Conservation (phyloP, 257 asterid species). For the Datura wrightii region DNA sequence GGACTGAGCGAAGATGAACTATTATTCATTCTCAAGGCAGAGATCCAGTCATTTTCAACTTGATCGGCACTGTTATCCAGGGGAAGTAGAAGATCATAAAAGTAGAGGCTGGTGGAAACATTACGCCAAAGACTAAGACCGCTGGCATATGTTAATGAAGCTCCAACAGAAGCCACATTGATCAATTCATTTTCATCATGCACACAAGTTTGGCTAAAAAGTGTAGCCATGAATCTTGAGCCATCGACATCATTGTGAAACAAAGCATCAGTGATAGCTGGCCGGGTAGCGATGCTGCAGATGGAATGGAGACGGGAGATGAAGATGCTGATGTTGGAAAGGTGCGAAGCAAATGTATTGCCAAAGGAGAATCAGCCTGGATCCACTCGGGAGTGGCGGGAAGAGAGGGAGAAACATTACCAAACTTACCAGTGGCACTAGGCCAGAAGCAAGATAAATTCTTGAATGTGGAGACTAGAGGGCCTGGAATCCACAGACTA, state of each 20-base stretch:
- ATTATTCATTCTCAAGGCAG: not conserved
- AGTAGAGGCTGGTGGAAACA: slow-evolving; percentile 11
- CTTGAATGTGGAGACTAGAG: slow-evolving; percentile 1
- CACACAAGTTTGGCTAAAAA: slow-evolving; percentile 21
- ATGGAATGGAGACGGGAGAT: not conserved
- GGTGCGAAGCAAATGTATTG: not conserved
- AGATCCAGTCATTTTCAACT: not conserved
- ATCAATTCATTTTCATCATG: not conserved
- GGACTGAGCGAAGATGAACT: not conserved
- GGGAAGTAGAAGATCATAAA: slow-evolving; percentile 14
- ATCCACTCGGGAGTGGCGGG: not conserved
- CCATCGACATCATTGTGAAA: not conserved
- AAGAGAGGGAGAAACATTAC: slow-evolving; percentile 1
- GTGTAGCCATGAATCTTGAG: slow-evolving; percentile 19
- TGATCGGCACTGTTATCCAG: not conserved
- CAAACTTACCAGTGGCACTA: slow-evolving; percentile 6
- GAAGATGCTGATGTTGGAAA: not conserved
- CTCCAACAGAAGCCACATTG: not conserved
- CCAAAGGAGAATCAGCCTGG: not conserved
- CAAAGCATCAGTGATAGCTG: not conserved
- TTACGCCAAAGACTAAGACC: not conserved
- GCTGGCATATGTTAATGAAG: not conserved
- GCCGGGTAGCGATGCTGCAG: not conserved
- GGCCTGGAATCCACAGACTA: not conserved
- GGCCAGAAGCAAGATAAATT: not conserved